A percentile compares a stretch with the other conserved stretches of the same genome.
phyloP scores from a whole-genome alignment of 441 rosid species.

The Rhodomyrtus psidioides region DNA sequence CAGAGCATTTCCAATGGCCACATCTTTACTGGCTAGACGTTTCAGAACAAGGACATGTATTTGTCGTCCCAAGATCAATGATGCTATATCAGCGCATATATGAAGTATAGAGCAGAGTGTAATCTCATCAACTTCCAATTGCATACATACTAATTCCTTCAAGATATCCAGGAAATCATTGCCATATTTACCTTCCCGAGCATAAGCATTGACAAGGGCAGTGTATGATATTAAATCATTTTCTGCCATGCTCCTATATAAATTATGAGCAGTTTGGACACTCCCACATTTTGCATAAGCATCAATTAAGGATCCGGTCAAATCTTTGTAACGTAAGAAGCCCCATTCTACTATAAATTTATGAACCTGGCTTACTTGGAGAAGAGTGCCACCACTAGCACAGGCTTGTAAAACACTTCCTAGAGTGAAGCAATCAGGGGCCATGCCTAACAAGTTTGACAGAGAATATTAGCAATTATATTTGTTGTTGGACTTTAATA shows the following conservation, averaged over 20 bases:
- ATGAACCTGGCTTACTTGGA: constrained; percentile 41
- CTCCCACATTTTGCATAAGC: constrained; percentile 58
- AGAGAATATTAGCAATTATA: background rate
- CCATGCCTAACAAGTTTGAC: constrained; percentile 29
- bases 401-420: constrained; percentile 59
- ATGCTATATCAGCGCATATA: constrained; percentile 43
- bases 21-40: constrained; percentile 32
- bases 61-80: constrained; percentile 47
- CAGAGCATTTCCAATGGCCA: constrained; percentile 54
- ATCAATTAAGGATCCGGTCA: constrained; percentile 51
- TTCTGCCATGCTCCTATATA: constrained; percentile 21
- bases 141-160: constrained; percentile 34
- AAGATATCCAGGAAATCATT: constrained; percentile 40
- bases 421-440: constrained; percentile 60
- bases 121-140: constrained; percentile 42
- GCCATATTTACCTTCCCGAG: constrained; percentile 15
- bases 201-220: constrained; percentile 51
- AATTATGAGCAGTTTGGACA: constrained; percentile 31
- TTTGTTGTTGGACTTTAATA: background rate
- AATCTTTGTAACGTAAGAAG: constrained; percentile 22
- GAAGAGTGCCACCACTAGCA: constrained; percentile 18
- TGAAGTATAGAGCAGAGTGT: constrained; percentile 48
- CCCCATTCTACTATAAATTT: constrained; percentile 38
- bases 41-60: constrained; percentile 51
- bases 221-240: constrained; percentile 59